Evolutionary conservation across 306 rosid genomes (phyloP).

Genomic region (Quercus engelmannii): DNA sequence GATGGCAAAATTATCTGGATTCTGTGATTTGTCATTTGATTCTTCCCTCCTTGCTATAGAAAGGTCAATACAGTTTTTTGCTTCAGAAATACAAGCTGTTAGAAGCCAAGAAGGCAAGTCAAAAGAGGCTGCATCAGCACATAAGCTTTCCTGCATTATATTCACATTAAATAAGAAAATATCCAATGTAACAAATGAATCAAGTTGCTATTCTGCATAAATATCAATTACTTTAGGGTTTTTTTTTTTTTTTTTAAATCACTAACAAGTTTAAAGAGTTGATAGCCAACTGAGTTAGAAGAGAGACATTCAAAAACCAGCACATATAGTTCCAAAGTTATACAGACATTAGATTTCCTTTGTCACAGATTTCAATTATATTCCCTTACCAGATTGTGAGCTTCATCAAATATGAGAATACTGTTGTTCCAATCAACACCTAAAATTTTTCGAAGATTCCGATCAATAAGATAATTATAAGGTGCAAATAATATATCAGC

Average conservation of each 20-base stretch:
- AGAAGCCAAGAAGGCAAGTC: constrained; percentile 93
- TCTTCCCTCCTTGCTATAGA: constrained; percentile 64
- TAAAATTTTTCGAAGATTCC: constrained; percentile 49
- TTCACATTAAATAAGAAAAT: constrained; percentile 8
- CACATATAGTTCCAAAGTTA: background rate
- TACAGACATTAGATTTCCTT: constrained; percentile 8
- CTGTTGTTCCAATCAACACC: constrained; percentile 64
- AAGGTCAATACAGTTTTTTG: constrained; percentile 68
- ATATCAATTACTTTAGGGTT: too few species aligned
- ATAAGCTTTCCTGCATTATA: constrained; percentile 79
- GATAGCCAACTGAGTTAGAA: constrained; percentile 10
- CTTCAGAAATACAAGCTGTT: constrained; percentile 81
- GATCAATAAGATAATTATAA: constrained; percentile 93
- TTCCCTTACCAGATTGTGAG: constrained; percentile 83
- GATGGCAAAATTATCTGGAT: constrained; percentile 85
- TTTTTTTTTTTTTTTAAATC: background rate
- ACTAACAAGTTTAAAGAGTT: constrained; percentile 17
- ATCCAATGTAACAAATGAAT: constrained; percentile 27
- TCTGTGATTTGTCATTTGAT: constrained; percentile 62
- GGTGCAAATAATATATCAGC: constrained; percentile 90
- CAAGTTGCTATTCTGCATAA: background rate
- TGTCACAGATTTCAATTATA: constrained; percentile 14
- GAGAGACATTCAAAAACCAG: constrained; percentile 13
- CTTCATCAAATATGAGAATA: constrained; percentile 93
- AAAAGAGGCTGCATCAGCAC: constrained; percentile 97